Base-by-base conservation (phyloP, 192 early-diverging fungal genomes). In the Coemansia brasiliensis region DNA sequence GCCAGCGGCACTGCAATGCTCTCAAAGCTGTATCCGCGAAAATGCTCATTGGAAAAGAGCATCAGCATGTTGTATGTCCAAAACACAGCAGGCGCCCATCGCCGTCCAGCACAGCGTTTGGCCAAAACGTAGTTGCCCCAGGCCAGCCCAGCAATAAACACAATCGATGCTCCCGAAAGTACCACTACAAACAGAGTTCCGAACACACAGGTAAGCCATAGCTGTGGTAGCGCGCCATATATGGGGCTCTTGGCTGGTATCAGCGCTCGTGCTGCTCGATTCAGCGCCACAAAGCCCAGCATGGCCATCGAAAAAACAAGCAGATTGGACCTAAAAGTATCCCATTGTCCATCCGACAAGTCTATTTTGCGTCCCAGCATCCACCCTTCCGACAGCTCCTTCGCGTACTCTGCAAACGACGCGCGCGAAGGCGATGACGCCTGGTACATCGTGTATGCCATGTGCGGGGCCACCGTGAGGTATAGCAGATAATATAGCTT, bases 51-150 rank as follows among this genome's bases (percentile, higher is more conserved):
- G 18, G 72, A 20, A 72, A 95, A 95, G 12, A 98, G 67, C 44
- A 96, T 70, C 2, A 60, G 80, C 26, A 98, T 39, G 54, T 88
- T 93, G 61, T 87, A 95, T 6, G 80, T 67, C 96, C 96, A 98
- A 12, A 88, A 84, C 11, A 91, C 42, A 1, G 74, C 42, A 0
- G 92, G 91, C 29, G 84, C 88, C 67, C 72, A 68, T 13, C 60
- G 58, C 1, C 77, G 76, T 0, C 83, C 80, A 46, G 82, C 79
- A 12, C 84, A 54, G 7, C 57, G 1, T 26, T 79, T 83, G 4
- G 87, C 82, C 2, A 94, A 76, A 4, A 63, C 39, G 70, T 86
- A 98, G 69, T 90, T 95, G 8, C 81, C 62, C 2, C 51, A 55
- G 5, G 87, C 56, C 17, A 96, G 73, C 3, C 67, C 55, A 3